Evolutionary conservation across 169 alveolate species (phyloP), one percentile per base, ranked within the genome.

Genomic region (Eimeria tenella): DNA sequence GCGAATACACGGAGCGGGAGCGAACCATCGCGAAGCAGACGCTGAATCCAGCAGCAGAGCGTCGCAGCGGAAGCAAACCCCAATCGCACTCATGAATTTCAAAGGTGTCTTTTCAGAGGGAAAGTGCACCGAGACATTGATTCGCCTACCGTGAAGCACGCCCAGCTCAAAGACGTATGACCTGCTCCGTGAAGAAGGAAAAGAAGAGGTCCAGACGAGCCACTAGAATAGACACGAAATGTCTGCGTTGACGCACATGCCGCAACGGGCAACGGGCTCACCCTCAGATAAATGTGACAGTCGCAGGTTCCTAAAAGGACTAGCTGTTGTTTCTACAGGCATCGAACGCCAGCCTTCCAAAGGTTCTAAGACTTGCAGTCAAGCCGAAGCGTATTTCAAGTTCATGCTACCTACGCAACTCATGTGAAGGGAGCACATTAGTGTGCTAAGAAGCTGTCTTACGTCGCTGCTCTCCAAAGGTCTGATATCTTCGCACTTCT

Each of bases 151-250:
- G 91, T 81, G 62, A 91, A 84, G 49, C 87, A 81, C 3, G 91
- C 77, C 94, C 94, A 91, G 91, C 94, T 91, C 74, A 91, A 74
- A 19, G 94, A 15, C 82, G 94, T 79, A 70, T 91, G 95, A 25
- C 92, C 90, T 25, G 92, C 95, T 42, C 95, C 95, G 62, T 91
- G 95, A 11, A 91, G 95, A 8, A 79, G 88, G 86, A 91, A 81
- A n/a, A 79, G 71, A 21, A 91, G 49, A 7, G 95, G 95, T 62
- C 95, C 95, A 21, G 86, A 23, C 42, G 90, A 63, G 11, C 95
- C 95, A 21, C 92, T 74, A 6, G 86, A 73, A 81, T 91, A 91
- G 60, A 91, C 95, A 68, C 95, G 95, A 55, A 91, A 91, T 4
- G 95, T 56, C 95, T 91, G 65, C 58, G 53, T 17, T 6, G 49